These are phyloP conservation scores for Vigna radiata DNA, from an alignment of 306 rosid genomes.

Conservation along the genomic window DNA sequence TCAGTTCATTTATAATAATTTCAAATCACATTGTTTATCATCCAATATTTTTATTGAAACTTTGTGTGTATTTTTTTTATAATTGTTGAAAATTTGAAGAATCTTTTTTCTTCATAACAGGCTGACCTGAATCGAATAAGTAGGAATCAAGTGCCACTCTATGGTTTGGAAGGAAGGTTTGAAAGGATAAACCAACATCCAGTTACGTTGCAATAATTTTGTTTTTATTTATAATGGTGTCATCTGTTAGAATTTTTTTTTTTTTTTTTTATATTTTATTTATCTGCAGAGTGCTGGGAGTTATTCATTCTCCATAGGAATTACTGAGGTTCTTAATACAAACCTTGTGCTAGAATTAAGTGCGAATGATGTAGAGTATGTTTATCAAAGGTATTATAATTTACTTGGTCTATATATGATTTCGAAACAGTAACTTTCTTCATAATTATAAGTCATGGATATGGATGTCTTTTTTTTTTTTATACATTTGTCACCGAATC, in stretches of 20 bases:
- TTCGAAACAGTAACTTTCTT: not conserved
- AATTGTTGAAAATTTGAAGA: conserved; percentile 39
- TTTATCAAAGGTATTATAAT: conserved; percentile 78
- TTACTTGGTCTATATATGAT: conserved; percentile 5
- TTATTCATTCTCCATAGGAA: conserved; percentile 89
- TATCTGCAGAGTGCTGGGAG: conserved; percentile 78
- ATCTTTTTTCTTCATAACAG: conserved; percentile 55
- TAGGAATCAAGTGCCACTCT: conserved; percentile 82
- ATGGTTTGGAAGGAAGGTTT: conserved; percentile 87
- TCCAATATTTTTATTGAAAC: not conserved
- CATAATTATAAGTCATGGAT: no score
- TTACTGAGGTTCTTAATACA: conserved; percentile 91
- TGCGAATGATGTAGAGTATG: conserved; percentile 91
- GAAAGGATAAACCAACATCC: conserved; percentile 97
- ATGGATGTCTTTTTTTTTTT: no score
- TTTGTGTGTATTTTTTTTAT: conserved; percentile 23
- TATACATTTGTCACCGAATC: not conserved
- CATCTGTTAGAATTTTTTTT: conserved; percentile 18
- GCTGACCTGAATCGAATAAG: conserved; percentile 76
- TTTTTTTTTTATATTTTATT: conserved; percentile 39
- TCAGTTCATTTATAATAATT: not conserved
- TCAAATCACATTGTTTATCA: conserved; percentile 7
- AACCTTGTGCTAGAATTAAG: conserved; percentile 87
- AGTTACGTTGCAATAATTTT: conserved; percentile 62
- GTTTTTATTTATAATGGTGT: conserved; percentile 37